phyloP scores from a whole-genome alignment of 768 basidiomycete species.

The Lactarius pseudohatsudake region DNA sequence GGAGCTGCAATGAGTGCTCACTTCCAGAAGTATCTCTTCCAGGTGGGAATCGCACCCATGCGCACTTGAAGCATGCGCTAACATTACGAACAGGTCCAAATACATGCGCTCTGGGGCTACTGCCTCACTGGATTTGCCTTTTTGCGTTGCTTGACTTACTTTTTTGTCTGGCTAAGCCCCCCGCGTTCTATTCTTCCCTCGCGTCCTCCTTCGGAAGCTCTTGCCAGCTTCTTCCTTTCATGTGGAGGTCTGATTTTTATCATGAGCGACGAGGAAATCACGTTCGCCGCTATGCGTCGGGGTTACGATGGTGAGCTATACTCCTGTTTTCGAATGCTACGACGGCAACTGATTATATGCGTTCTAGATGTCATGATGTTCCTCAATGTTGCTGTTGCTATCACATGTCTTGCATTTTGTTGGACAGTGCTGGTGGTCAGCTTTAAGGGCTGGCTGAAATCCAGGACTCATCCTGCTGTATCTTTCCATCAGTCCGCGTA shows the following conservation, averaged over 20 bases:
- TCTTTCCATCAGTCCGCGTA: conserved; percentile 41
- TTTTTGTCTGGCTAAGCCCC: conserved; percentile 89
- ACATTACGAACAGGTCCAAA: conserved; percentile 58
- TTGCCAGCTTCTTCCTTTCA: conserved; percentile 84
- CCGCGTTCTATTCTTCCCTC: conserved; percentile 84
- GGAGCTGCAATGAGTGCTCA: conserved; percentile 94
- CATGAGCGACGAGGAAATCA: conserved; percentile 86
- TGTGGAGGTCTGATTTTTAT: conserved; percentile 90
- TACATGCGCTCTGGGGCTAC: conserved; percentile 90
- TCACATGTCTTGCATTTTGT: conserved; percentile 83
- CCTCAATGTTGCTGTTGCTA: conserved; percentile 77
- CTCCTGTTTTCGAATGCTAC: neutral
- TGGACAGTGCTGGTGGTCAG: conserved; percentile 77
- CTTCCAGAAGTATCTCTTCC: conserved; percentile 87
- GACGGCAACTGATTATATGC: conserved; percentile 4
- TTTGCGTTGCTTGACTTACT: conserved; percentile 85
- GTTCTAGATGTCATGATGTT: conserved; percentile 84
- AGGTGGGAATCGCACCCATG: conserved; percentile 41
- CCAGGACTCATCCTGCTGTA: conserved; percentile 37
- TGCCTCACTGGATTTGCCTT: conserved; percentile 76
- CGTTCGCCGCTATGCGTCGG: conserved; percentile 86
- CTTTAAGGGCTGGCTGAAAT: conserved; percentile 80
- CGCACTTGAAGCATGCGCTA: neutral
- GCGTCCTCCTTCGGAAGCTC: conserved; percentile 89
- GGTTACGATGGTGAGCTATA: conserved; percentile 70